Evolutionary conservation across 305 asterid genomes (phyloP).

Genomic region (Rubia occidens): DNA sequence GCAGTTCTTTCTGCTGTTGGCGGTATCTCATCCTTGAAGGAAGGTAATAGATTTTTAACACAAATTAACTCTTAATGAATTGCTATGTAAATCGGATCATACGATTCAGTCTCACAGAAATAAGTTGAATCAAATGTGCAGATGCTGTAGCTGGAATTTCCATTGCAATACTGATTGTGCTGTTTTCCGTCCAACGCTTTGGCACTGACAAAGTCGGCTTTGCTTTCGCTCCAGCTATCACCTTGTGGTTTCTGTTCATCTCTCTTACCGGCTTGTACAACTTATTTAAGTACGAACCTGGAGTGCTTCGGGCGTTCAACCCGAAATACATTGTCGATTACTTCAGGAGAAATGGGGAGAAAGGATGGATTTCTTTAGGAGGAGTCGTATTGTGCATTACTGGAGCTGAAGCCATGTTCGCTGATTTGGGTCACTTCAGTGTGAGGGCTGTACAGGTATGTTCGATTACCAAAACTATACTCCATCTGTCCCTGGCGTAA

Average conservation of each 20-base stretch:
- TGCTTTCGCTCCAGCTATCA: slow-evolving; percentile 58
- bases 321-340: slow-evolving; percentile 50
- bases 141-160: too few relatives aligned
- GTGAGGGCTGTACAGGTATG: slow-evolving; percentile 54
- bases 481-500: too few relatives aligned
- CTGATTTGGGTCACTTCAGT: slow-evolving; percentile 70
- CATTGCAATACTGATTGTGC: too few relatives aligned
- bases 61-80: too few relatives aligned
- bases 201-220: slow-evolving; percentile 79
- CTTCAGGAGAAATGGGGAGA: slow-evolving; percentile 50
- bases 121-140: too few relatives aligned
- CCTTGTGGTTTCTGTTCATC: slow-evolving; percentile 47
- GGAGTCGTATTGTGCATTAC: slow-evolving; percentile 77
- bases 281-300: slow-evolving; percentile 39
- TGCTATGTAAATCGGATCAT: too few relatives aligned
- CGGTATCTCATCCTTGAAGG: slow-evolving; percentile 41
- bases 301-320: slow-evolving; percentile 53
- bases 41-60: neutral
- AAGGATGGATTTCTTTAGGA: slow-evolving; percentile 67
- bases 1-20: slow-evolving; percentile 79
- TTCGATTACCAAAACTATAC: neutral
- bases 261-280: slow-evolving; percentile 46
- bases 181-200: slow-evolving; percentile 34
- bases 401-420: slow-evolving; percentile 83
- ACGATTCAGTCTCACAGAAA: too few relatives aligned